A percentile compares a stretch with the other conserved stretches of the same genome.
Conservation (phyloP, 2,329 filamentous ascomycete species). For the Lanzia echinophila region DNA sequence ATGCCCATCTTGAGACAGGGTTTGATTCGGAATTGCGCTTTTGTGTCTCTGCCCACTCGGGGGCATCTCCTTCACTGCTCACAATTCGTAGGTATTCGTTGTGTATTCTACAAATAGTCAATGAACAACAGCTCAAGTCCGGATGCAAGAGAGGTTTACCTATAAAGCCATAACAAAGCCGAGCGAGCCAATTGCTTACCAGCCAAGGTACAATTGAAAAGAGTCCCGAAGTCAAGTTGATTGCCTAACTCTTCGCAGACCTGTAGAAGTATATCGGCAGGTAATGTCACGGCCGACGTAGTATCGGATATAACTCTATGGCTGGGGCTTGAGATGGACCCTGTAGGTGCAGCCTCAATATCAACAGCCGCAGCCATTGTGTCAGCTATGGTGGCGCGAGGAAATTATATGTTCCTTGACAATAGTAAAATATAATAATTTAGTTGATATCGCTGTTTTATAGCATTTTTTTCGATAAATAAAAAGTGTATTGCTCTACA, state of each 20-base stretch:
- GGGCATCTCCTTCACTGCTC: slow-evolving; percentile 35
- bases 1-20: slow-evolving; percentile 45
- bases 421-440: not conserved
- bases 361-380: slow-evolving; percentile 1
- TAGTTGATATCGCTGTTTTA: not conserved
- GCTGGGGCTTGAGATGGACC: not conserved
- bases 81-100: slow-evolving; percentile 39
- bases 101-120: slow-evolving; percentile 37
- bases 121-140: slow-evolving; percentile 6
- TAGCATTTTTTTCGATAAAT: not conserved
- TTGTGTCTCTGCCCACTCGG: slow-evolving; percentile 7
- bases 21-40: slow-evolving; percentile 2
- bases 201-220: slow-evolving; percentile 52
- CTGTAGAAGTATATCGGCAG: slow-evolving; percentile 50
- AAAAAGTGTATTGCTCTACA: not conserved
- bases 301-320: not conserved
- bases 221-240: slow-evolving; percentile 49
- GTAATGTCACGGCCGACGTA: slow-evolving; percentile 24
- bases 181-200: slow-evolving; percentile 50
- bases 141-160: slow-evolving; percentile 35
- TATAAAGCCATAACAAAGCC: slow-evolving; percentile 56
- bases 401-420: not conserved
- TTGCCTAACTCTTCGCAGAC: slow-evolving; percentile 53
- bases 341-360: not conserved
- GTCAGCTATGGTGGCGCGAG: not conserved